These are phyloP conservation scores for Ophiostoma montium DNA, from an alignment of 2,329 filamentous ascomycete genomes.

Conservation along the genomic window DNA sequence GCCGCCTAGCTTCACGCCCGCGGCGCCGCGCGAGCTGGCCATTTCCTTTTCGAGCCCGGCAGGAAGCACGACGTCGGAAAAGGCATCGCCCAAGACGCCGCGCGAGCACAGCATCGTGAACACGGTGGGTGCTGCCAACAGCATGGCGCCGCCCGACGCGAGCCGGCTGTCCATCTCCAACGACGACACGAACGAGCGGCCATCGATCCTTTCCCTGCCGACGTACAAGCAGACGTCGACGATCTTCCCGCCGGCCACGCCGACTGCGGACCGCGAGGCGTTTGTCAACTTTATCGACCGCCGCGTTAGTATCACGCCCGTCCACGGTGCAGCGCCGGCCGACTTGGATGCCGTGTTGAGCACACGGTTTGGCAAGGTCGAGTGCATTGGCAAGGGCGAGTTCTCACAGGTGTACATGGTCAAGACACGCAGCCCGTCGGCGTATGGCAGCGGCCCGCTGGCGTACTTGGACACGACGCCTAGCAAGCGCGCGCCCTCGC, in stretches of 20 bases:
- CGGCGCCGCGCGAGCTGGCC: not conserved
- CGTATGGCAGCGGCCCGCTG: conserved; percentile 16
- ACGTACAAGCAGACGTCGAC: conserved; percentile 19
- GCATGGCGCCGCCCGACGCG: conserved; percentile 59
- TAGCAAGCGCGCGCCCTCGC: conserved; percentile 6
- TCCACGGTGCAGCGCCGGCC: conserved; percentile 54
- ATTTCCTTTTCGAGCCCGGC: conserved; percentile 29
- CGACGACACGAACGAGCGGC: not conserved
- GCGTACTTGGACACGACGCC: conserved; percentile 20
- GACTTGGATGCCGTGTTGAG: conserved; percentile 64
- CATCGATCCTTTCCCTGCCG: conserved; percentile 16
- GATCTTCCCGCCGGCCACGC: conserved; percentile 56
- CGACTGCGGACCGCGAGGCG: conserved; percentile 46
- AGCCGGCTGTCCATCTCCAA: conserved; percentile 73
- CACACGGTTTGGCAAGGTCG: conserved; percentile 66
- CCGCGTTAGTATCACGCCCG: conserved; percentile 50
- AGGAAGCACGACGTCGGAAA: conserved; percentile 35
- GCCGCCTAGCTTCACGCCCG: conserved; percentile 2
- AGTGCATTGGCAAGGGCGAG: conserved; percentile 71
- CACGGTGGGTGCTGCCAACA: conserved; percentile 2
- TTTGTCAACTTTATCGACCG: conserved; percentile 40
- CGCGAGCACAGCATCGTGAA: conserved; percentile 38
- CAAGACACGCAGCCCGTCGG: conserved; percentile 24
- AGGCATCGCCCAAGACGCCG: conserved; percentile 59
- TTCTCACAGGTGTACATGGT: conserved; percentile 90